Conservation (phyloP, 75 land plant genomes). For the Sequoiadendron giganteum region DNA sequence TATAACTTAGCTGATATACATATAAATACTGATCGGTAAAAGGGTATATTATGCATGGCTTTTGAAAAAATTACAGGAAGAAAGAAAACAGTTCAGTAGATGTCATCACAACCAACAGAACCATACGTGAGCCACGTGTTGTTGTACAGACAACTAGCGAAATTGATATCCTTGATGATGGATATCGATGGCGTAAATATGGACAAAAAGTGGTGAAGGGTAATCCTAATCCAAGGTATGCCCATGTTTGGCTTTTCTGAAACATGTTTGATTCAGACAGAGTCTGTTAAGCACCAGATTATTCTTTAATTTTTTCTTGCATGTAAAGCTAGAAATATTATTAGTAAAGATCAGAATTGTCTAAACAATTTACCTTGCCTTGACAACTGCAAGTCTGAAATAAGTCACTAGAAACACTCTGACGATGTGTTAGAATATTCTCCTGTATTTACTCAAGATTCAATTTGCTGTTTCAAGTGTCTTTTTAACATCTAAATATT, state of each 20-base stretch:
- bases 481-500: not conserved
- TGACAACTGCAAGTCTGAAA: not conserved
- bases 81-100: conserved; percentile 13
- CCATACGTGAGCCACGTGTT: conserved; percentile 57
- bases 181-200: conserved; percentile 90
- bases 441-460: not conserved
- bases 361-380: not conserved
- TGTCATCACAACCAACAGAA: conserved; percentile 27
- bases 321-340: not conserved
- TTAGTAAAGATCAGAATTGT: not conserved
- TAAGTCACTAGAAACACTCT: not conserved
- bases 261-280: not conserved
- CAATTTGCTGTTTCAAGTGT: not conserved
- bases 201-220: conserved; percentile 94
- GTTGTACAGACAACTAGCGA: conserved; percentile 79
- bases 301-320: not conserved
- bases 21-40: not conserved
- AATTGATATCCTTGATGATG: conserved; percentile 77
- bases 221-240: conserved; percentile 82
- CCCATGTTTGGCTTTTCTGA: not conserved
- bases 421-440: not conserved
- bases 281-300: not conserved
- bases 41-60: not conserved
- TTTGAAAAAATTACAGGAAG: conserved; percentile 24
- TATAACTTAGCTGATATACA: not conserved